Evolutionary conservation across 305 asterid genomes (phyloP), one percentile per base, ranked within the genome.

Genomic region (Stenogyne calaminthoides): DNA sequence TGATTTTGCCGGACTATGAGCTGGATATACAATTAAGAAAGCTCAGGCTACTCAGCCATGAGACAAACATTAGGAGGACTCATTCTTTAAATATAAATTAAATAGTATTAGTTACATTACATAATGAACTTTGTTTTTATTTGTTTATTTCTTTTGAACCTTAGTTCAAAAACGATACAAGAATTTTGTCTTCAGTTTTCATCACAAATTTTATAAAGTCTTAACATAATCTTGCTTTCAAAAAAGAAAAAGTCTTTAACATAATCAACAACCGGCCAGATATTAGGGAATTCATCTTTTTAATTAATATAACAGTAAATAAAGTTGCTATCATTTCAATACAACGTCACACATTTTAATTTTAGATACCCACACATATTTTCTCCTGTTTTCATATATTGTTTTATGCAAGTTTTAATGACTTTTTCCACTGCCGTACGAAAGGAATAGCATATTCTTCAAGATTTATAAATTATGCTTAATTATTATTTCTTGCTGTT

Each of bases 401-500:
- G 9, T 36, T 60, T 60, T 59, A 11, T 29, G 29, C 29, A 46
- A 14, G 8, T 63, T 40, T 32, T 19, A 19, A 37, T 6, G 1
- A 22, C 58, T 65, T 46, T 46, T 46, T 47, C 44, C 40, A 46
- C 27, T 9, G 7, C 27, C 59, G 29, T 52, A 22, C 49, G 14
- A 55, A 37, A 70, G 44, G 29, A 11, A 11, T 18, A 22, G 39
- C 37, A 60, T 61, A 25, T 51, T 68, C 75, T 65, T 67, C 44
- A 22, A 44, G 44, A 58, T 51, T 78, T 14, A 25, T 25, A 25
- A 14, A 76, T 18, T 49, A 63, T 7, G 34, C 59, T 0, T 7
- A 59, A 36, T 56, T 46, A 67, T 67, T 12, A 57, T 69, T 44
- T 49, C 20, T 25, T 64, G 44, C 46, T 12, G 27, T 47, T 80